Base-by-base conservation (phyloP, 1,284 basidiomycete genomes). In the Ceratobasidium sp. region DNA sequence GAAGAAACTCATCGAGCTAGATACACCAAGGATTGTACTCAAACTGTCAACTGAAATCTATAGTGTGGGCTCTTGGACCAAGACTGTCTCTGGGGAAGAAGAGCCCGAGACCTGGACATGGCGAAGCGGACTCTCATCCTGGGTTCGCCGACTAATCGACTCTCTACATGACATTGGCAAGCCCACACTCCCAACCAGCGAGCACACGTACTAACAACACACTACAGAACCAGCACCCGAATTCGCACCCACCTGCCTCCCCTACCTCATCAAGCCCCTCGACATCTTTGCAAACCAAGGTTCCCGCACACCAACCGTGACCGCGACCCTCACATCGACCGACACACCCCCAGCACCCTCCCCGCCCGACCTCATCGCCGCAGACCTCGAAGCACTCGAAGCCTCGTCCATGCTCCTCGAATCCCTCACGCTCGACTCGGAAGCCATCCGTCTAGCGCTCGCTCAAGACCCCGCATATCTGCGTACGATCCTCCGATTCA, bases 381-480 rank as follows among this genome's bases (percentile, higher is more conserved):
- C 89, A 1, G 94, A 95, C 82, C 89, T 92, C 76, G 91, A 93
- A 64, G 84, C 88, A 17, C 85, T 95, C 49, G 90, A 93, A 79
- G 90, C 94, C 81, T 87, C 89, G 0, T 92, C 91, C 82, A 91
- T 89, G 56, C 85, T 92, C 22, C 86, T 95, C 37, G 94, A 95
- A 82, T 90, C 91, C 32, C 87, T 94, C 32, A 87, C 89, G 5
- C 86, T 95, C 29, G 94, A 95, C 80, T 88, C 92, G 4, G 91
- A 92, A 81, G 89, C 92, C 69, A 88, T 92, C 69, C 89, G 92
- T 43, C 83, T 90, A 22, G 89, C 90, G 19, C 85, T 95, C 11
- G 73, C 65, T 25, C 29, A 73, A 52, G 43, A 92, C 91, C 49
- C 90, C 90, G n/a, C 90, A 90, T 0, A 84, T 88, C 78, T 86